phyloP scores from a whole-genome alignment of 805 yeast species.

The Tetrapisispora arboricola region DNA sequence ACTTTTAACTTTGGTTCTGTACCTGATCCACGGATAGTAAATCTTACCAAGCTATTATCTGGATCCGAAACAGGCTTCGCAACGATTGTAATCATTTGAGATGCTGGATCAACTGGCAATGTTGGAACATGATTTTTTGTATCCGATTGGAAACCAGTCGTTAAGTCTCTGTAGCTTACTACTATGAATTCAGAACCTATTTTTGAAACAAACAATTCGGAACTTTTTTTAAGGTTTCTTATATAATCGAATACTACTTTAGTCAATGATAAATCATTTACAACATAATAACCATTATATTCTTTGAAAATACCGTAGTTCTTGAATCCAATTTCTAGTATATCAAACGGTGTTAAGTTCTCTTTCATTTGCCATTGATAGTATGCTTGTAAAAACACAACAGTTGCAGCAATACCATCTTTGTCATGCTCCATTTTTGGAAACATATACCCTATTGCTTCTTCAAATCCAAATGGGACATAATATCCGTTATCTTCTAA shows the following conservation, averaged over 20 bases:
- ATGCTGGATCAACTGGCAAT: slow-evolving; percentile 57
- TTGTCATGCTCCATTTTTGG: slow-evolving; percentile 67
- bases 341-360: slow-evolving; percentile 32
- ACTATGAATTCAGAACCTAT: slow-evolving; percentile 51
- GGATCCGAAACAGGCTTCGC: slow-evolving; percentile 22
- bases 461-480: slow-evolving; percentile 90
- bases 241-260: slow-evolving; percentile 45
- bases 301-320: slow-evolving; percentile 76
- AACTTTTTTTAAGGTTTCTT: slow-evolving; percentile 29
- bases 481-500: slow-evolving; percentile 49
- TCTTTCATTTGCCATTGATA: slow-evolving; percentile 38
- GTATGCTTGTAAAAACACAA: slow-evolving; percentile 64
- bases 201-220: slow-evolving; percentile 31
- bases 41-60: slow-evolving; percentile 27
- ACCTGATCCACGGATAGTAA: slow-evolving; percentile 90
- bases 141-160: slow-evolving; percentile 67
- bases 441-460: slow-evolving; percentile 94
- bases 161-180: slow-evolving; percentile 69
- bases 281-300: slow-evolving; percentile 74
- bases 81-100: slow-evolving; percentile 80
- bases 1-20: slow-evolving; percentile 93
- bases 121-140: slow-evolving; percentile 48
- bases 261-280: slow-evolving; percentile 45
- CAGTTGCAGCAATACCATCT: slow-evolving; percentile 81
- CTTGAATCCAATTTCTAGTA: slow-evolving; percentile 47